phyloP scores from a whole-genome alignment of 495 filamentous ascomycete genomes.

The Hypoxylon subgilvum region DNA sequence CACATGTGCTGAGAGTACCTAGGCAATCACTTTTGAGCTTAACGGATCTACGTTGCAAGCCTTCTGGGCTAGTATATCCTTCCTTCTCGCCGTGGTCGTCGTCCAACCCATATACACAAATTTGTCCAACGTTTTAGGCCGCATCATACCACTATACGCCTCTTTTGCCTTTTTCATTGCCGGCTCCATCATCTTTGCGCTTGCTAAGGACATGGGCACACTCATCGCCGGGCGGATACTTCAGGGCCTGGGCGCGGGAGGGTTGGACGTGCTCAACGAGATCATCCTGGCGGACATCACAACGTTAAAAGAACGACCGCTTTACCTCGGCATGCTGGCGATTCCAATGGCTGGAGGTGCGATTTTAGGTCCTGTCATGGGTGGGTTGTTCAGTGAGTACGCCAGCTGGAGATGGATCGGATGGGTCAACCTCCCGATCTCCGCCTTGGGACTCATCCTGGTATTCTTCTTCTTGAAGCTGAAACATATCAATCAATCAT shows the following conservation, averaged over 20 bases:
- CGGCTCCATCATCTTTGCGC: conserved; percentile 6
- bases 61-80: conserved; percentile 63
- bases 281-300: conserved; percentile 44
- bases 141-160: conserved; percentile 1
- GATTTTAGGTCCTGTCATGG: conserved; percentile 39
- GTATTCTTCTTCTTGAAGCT: conserved; percentile 38
- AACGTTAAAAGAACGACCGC: conserved; percentile 36
- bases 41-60: conserved; percentile 42
- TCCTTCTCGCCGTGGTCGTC: conserved; percentile 38
- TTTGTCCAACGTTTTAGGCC: not conserved
- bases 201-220: not conserved
- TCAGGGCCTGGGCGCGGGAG: conserved; percentile 78
- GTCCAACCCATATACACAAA: not conserved
- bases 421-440: conserved; percentile 44
- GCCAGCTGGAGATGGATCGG: conserved; percentile 46
- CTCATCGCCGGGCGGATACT: conserved; percentile 68
- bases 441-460: conserved; percentile 9
- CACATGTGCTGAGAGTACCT: too few species aligned
- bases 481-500: conserved; percentile 6
- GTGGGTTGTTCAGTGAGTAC: conserved; percentile 33
- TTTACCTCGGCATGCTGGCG: conserved; percentile 40
- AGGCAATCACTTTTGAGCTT: not conserved
- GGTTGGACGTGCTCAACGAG: conserved; percentile 71
- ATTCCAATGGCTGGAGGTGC: conserved; percentile 35
- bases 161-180: conserved; percentile 4